These are phyloP conservation scores for Volvox reticuliferus DNA, from an alignment of 139 green algal species.

Conservation along the genomic window DNA sequence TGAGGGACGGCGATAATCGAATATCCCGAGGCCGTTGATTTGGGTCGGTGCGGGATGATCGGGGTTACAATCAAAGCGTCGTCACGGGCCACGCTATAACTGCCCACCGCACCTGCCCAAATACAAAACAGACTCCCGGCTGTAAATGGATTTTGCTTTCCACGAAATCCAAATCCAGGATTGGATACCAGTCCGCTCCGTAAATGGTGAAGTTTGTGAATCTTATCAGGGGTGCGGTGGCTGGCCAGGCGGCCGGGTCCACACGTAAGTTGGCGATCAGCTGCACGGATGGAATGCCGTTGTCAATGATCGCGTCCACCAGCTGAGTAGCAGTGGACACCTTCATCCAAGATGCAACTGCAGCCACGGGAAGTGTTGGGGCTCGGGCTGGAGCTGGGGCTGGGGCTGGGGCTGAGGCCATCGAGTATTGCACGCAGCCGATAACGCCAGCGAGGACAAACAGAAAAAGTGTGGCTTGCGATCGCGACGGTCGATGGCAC, in stretches of 20 bases:
- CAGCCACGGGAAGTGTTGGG: no score
- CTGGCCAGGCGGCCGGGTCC: background rate
- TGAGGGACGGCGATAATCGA: no score
- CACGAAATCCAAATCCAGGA: background rate
- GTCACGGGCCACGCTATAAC: no score
- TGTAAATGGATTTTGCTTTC: slow-evolving; percentile 3
- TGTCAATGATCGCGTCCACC: background rate
- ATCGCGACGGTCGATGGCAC: no score
- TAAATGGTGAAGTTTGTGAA: slow-evolving; percentile 1
- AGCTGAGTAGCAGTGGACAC: background rate
- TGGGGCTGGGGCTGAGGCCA: background rate
- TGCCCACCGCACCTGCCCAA: background rate
- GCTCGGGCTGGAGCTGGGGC: no score
- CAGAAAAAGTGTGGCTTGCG: background rate
- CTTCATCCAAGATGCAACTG: background rate
- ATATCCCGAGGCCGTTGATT: no score
- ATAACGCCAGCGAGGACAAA: background rate
- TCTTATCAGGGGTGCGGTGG: background rate
- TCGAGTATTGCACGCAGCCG: background rate
- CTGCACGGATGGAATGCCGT: background rate
- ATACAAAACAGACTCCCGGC: background rate
- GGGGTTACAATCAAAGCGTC: no score
- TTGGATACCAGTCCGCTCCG: background rate
- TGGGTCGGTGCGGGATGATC: no score
- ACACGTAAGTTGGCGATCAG: background rate